Base-by-base conservation (phyloP, 164 flowering plant species). In the Tinospora cordifolia region DNA sequence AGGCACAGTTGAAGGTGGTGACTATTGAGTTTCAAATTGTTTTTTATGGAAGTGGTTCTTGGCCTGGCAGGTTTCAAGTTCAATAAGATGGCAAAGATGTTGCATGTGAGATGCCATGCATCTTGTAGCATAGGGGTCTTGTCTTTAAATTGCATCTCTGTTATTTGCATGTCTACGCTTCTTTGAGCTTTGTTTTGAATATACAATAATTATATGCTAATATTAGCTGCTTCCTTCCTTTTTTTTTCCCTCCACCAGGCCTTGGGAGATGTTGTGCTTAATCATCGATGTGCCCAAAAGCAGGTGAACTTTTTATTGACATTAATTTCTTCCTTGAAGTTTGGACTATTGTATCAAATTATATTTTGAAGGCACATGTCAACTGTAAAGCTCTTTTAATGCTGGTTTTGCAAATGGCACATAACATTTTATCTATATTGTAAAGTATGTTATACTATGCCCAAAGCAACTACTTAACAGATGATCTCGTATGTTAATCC, bases 241-340 rank as follows among this genome's bases (percentile, higher is more conserved):
- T 22, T 62, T 44, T 13, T 39, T 34, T 11, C 36, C 4, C 46
- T 64, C 59, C 3, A 65, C 24, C 75, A 86, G 89, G 87, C 86
- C 69, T 72, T 86, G 75, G 89, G 86, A 54, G 89, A 86, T 78
- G 89, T 81, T 74, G 89, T 86, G 30, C 73, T 86, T 49, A 86
- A 86, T 72, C 89, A 86, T 80, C 80, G 89, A 73, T 86, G 89
- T 74, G 89, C 89, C 13, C 87, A 86, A 14, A 86, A 86, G 65
- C 87, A 86, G 83, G 87, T 83, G 73, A 41, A 63, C 24, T 65
- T 54, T 2, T 70, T 12, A 41, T 30, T 34, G 54, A 15, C 58
- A 13, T 49, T 6, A 2, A 19, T 6, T 63, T 30, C 19, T 24
- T 63, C 57, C 25, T 60, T 60, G 63, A 60, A 60, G 14, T 24